These are phyloP conservation scores for Chaetomiaceae sp. DNA, from an alignment of 2,329 filamentous ascomycete species.

Conservation along the genomic window DNA sequence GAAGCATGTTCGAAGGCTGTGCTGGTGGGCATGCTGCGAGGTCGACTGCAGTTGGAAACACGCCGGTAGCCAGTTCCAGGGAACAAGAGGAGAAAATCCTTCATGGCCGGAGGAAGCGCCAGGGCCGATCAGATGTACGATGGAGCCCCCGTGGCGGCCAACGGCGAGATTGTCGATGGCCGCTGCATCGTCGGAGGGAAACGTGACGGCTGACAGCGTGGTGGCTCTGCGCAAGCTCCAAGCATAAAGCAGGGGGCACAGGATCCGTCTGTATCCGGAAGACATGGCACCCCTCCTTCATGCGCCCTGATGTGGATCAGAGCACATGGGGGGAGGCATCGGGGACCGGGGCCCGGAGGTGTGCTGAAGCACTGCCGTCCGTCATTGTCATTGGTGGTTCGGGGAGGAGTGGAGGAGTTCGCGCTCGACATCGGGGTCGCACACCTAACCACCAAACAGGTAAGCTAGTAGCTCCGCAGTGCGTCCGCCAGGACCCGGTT, in stretches of 20 bases:
- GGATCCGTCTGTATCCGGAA: conserved; percentile 1
- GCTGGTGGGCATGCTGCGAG: conserved; percentile 13
- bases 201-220: conserved; percentile 6
- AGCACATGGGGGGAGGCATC: neutral
- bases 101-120: neutral
- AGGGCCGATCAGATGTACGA: conserved; percentile 14
- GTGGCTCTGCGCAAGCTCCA: neutral
- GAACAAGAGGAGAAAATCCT: conserved; percentile 1
- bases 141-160: neutral
- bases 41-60: conserved; percentile 12
- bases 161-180: neutral
- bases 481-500: conserved; percentile 11
- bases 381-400: no score
- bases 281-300: conserved; percentile 3
- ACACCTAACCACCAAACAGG: no score
- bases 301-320: neutral
- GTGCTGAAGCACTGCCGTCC: no score
- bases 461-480: no score
- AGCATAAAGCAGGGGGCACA: conserved; percentile 8
- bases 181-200: neutral
- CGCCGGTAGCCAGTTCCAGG: conserved; percentile 2
- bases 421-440: no score
- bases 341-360: neutral
- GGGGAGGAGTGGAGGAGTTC: no score
- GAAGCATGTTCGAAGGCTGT: conserved; percentile 14